phyloP scores from a whole-genome alignment of 371 early-diverging fungal genomes.

The Syncephalis fuscata region DNA sequence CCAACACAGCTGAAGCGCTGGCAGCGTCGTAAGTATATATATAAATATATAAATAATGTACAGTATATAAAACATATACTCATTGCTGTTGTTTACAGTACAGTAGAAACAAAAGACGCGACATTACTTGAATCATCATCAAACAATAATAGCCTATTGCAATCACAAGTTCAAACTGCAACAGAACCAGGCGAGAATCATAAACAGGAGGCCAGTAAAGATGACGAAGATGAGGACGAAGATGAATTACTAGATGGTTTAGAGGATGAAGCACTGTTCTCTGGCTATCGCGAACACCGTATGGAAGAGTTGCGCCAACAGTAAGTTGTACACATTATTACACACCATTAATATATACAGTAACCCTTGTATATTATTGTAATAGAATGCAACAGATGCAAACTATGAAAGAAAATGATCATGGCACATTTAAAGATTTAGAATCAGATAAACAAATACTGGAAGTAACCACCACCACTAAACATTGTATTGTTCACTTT shows the following conservation, averaged over 20 bases:
- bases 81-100: no score
- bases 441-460: conserved; percentile 75
- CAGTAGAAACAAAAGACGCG: no score
- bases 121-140: no score
- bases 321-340: conserved; percentile 9
- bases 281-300: conserved; percentile 30
- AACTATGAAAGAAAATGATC: conserved; percentile 38
- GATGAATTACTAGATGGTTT: conserved; percentile 37
- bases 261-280: conserved; percentile 32
- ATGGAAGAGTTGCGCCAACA: conserved; percentile 35
- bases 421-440: conserved; percentile 73
- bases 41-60: no score
- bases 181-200: no score
- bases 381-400: conserved; percentile 34
- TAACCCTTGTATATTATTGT: background rate
- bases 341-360: background rate
- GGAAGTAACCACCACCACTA: conserved; percentile 57
- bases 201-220: background rate
- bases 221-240: conserved; percentile 23
- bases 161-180: no score
- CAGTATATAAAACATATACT: no score
- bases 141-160: no score
- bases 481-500: conserved; percentile 73
- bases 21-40: no score
- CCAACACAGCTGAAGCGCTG: no score